These are phyloP conservation scores for Suillus occidentalis DNA, from an alignment of 768 basidiomycete species.

Conservation along the genomic window DNA sequence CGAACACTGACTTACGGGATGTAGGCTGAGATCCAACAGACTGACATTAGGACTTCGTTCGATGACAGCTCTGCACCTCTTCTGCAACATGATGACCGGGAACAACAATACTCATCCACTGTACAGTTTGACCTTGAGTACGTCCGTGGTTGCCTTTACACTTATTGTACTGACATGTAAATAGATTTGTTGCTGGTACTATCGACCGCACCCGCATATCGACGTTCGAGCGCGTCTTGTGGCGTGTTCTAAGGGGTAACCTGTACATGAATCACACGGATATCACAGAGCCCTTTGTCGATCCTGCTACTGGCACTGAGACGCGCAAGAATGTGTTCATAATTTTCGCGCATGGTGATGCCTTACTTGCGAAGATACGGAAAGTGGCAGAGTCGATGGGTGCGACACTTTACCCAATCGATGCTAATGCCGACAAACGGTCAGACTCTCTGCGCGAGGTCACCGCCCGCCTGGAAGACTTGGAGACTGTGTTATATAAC, in stretches of 20 bases:
- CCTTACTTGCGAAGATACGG: constrained; percentile 92
- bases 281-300: constrained; percentile 89
- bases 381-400: constrained; percentile 99
- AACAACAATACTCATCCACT: constrained; percentile 53
- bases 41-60: constrained; percentile 83
- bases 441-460: constrained; percentile 89
- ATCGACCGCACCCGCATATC: constrained; percentile 90
- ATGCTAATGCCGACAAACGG: constrained; percentile 91
- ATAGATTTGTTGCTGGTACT: constrained; percentile 92
- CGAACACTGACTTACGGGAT: constrained; percentile 9
- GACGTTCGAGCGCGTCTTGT: constrained; percentile 95
- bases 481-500: constrained; percentile 86
- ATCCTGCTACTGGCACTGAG: constrained; percentile 79
- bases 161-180: constrained; percentile 2
- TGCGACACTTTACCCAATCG: constrained; percentile 94
- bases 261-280: constrained; percentile 99
- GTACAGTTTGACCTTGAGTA: constrained; percentile 89
- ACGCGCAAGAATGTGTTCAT: constrained; percentile 99
- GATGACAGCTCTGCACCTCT: constrained; percentile 91
- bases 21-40: constrained; percentile 76
- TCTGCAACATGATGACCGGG: constrained; percentile 87
- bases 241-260: constrained; percentile 97
- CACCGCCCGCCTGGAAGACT: constrained; percentile 83
- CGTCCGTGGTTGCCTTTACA: constrained; percentile 23
- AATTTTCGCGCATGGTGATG: constrained; percentile 96